A percentile compares a stretch with the other conserved stretches of the same genome.
phyloP scores from a whole-genome alignment of 768 basidiomycete genomes.

The Nidularia pulvinata region DNA sequence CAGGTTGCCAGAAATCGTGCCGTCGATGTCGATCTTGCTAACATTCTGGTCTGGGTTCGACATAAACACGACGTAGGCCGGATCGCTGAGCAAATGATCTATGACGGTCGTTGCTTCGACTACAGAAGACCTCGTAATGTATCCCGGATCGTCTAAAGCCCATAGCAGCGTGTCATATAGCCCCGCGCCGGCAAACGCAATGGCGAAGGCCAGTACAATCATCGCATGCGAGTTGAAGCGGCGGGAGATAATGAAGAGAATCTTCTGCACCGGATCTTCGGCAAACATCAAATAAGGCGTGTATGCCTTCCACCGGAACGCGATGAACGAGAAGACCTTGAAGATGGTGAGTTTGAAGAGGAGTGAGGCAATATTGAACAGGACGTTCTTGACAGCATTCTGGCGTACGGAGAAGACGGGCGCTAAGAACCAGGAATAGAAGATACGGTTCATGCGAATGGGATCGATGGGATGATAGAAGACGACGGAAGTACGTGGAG shows the following conservation, averaged over 20 bases:
- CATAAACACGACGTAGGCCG: slow-evolving; percentile 3
- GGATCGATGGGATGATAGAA: no score
- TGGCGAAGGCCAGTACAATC: slow-evolving; percentile 6
- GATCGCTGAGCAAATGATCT: slow-evolving; percentile 1
- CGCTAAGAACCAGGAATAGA: neutral
- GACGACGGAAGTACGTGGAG: no score
- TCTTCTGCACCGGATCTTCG: slow-evolving; percentile 5
- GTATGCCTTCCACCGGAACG: slow-evolving; percentile 6
- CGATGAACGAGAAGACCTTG: slow-evolving; percentile 5
- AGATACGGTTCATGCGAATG: no score
- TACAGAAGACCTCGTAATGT: slow-evolving; percentile 2
- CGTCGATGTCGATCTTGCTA: slow-evolving; percentile 1
- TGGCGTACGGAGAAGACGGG: slow-evolving; percentile 5
- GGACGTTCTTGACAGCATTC: slow-evolving; percentile 8
- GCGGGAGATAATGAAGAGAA: slow-evolving; percentile 4
- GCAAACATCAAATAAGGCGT: slow-evolving; percentile 9
- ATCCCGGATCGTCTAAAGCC: slow-evolving; percentile 8
- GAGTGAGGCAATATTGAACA: slow-evolving; percentile 5
- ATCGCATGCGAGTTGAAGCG: slow-evolving; percentile 1
- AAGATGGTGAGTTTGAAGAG: slow-evolving; percentile 6
- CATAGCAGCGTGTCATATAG: slow-evolving; percentile 9
- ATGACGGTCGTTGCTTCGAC: slow-evolving; percentile 1
- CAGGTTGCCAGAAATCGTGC: slow-evolving; percentile 3
- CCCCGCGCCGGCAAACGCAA: slow-evolving; percentile 7
- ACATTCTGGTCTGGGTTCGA: neutral